phyloP scores from a whole-genome alignment of 305 asterid species.

The Nicotiana rustica region DNA sequence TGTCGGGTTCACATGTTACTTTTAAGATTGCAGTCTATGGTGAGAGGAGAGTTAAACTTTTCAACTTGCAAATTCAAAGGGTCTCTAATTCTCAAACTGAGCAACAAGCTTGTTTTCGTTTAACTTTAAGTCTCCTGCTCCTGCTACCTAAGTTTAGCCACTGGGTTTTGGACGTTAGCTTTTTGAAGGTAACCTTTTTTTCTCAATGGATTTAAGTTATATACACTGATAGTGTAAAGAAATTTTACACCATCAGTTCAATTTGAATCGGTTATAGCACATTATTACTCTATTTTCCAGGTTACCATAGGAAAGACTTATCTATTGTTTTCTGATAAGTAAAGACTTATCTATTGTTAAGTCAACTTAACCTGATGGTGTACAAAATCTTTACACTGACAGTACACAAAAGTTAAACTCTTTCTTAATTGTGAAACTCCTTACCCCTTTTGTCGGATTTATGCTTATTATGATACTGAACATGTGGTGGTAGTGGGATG shows the following conservation, averaged over 20 bases:
- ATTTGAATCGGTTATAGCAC: no score
- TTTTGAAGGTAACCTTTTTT: constrained; percentile 58
- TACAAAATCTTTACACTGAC: no score
- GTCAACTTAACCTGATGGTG: no score
- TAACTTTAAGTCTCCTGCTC: constrained; percentile 55
- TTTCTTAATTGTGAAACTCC: not conserved
- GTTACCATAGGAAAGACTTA: no score
- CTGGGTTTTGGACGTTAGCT: constrained; percentile 90
- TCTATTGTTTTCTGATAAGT: no score
- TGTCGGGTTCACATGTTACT: constrained; percentile 37
- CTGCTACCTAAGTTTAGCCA: constrained; percentile 72
- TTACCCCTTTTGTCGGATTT: not conserved
- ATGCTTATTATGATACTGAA: constrained; percentile 25
- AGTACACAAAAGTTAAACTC: no score
- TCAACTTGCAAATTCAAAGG: constrained; percentile 52
- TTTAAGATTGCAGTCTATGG: constrained; percentile 71
- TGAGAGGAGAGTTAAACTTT: constrained; percentile 90
- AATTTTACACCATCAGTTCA: no score
- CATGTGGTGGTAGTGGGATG: constrained; percentile 33
- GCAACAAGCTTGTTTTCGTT: constrained; percentile 30
- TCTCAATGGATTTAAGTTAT: no score
- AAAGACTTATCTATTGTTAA: no score
- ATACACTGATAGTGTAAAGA: no score
- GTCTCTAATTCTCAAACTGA: constrained; percentile 34
- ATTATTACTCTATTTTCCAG: no score